Conservation (phyloP, 23 red algal species). For the Gracilaria caudata region DNA sequence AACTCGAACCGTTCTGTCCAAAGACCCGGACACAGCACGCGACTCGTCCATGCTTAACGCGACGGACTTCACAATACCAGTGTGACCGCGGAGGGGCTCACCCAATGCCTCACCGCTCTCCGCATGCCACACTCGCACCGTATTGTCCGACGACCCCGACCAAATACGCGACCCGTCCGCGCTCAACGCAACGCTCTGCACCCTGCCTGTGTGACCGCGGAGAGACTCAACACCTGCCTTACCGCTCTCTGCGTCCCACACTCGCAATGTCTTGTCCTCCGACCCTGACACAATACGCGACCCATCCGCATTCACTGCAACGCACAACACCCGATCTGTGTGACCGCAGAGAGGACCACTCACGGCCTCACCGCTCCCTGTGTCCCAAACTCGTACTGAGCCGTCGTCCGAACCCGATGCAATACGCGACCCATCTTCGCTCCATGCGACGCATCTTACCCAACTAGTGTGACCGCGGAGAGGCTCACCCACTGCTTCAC, state of each 20-base stretch:
- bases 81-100: neutral
- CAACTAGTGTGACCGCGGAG: neutral
- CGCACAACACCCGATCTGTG: neutral
- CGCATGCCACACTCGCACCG: neutral
- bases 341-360: neutral
- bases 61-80: too few relatives aligned
- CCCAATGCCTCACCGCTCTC: too few relatives aligned
- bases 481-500: neutral
- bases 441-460: neutral
- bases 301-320: neutral
- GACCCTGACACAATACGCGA: too few relatives aligned
- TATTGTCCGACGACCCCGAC: too few relatives aligned
- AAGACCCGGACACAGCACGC: neutral
- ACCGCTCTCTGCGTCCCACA: too few relatives aligned
- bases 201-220: neutral
- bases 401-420: neutral
- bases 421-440: neutral
- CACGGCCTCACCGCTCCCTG: neutral
- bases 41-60: too few relatives aligned
- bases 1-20: too few relatives aligned
- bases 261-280: neutral
- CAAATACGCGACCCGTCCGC: neutral
- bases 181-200: constrained; percentile 5
- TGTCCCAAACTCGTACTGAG: neutral
- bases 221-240: too few relatives aligned